Conservation (phyloP, 75 land plant species). For the Larix kaempferi region DNA sequence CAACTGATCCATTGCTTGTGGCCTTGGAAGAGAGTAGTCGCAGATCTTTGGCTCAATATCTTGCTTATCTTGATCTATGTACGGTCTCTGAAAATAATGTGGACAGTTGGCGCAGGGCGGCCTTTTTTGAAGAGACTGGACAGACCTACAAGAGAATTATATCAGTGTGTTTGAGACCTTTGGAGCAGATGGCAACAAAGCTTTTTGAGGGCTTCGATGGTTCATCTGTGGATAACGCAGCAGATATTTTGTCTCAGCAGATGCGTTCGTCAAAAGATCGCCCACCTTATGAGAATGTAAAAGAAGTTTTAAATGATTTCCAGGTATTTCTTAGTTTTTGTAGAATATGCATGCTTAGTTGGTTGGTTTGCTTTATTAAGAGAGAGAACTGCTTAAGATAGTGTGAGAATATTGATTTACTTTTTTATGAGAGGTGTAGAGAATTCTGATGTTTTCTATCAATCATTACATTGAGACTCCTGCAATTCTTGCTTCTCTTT, state of each 20-base stretch:
- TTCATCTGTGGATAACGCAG: slow-evolving; percentile 28
- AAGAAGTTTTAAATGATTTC: slow-evolving; percentile 57
- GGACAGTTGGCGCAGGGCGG: slow-evolving; percentile 86
- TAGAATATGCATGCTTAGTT: too few relatives aligned
- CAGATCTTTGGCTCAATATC: slow-evolving; percentile 63
- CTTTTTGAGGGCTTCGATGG: slow-evolving; percentile 61
- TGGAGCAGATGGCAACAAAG: slow-evolving; percentile 57
- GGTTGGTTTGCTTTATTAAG: too few relatives aligned
- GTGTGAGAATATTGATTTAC: too few relatives aligned
- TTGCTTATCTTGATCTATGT: slow-evolving; percentile 89
- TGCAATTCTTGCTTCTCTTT: too few relatives aligned
- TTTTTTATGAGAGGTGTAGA: too few relatives aligned
- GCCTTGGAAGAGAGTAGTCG: slow-evolving; percentile 63
- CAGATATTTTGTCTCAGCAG: slow-evolving; percentile 47
- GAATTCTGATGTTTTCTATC: slow-evolving; percentile 6
- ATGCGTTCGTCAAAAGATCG: slow-evolving; percentile 37
- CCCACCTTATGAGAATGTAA: slow-evolving; percentile 17
- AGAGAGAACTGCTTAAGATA: too few relatives aligned
- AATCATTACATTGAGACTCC: slow-evolving; percentile 6
- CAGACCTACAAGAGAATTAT: slow-evolving; percentile 85
- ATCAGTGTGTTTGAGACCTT: slow-evolving; percentile 63
- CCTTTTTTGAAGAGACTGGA: slow-evolving; percentile 95
- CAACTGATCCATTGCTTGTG: slow-evolving; percentile 64
- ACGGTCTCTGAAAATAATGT: slow-evolving; percentile 82
- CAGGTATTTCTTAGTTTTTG: slow-evolving; percentile 48